These are phyloP conservation scores for Phaseolus lunatus DNA, from an alignment of 306 rosid species.

Conservation along the genomic window DNA sequence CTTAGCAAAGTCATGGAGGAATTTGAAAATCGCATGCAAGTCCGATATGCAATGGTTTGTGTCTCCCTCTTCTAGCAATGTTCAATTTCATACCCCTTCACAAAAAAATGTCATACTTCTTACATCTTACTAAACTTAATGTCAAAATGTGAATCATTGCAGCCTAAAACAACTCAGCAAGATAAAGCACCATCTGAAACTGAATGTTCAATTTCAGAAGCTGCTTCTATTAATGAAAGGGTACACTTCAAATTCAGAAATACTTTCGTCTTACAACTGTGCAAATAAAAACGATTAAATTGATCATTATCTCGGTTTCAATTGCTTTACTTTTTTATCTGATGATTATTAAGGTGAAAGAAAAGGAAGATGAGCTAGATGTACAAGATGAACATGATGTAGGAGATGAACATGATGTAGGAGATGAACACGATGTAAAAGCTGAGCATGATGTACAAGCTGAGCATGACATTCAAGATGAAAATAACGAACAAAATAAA, in stretches of 20 bases:
- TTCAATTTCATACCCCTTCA: background rate
- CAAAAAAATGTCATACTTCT: background rate
- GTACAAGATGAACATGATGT: slow-evolving; percentile 4
- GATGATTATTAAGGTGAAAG: slow-evolving; percentile 61
- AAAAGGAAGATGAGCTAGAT: slow-evolving; percentile 37
- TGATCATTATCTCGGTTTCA: background rate
- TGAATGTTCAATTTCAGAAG: slow-evolving; percentile 52
- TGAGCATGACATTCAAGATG: slow-evolving; percentile 10
- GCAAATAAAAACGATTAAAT: slow-evolving; percentile 21
- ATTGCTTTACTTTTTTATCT: slow-evolving; percentile 22
- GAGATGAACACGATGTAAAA: slow-evolving; percentile 12
- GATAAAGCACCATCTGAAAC: slow-evolving; percentile 43
- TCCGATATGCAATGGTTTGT: slow-evolving; percentile 62
- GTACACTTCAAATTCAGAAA: slow-evolving; percentile 50
- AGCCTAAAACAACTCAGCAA: slow-evolving; percentile 60
- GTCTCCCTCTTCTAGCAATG: slow-evolving; percentile 15
- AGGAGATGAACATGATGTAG: slow-evolving; percentile 32
- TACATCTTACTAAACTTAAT: slow-evolving; percentile 14
- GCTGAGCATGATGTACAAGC: slow-evolving; percentile 8
- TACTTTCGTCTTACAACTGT: slow-evolving; percentile 19
- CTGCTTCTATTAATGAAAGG: slow-evolving; percentile 55
- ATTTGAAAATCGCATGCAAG: slow-evolving; percentile 66
- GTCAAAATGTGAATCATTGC: slow-evolving; percentile 39
- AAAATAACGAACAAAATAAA: slow-evolving; percentile 9
- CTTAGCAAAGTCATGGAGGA: slow-evolving; percentile 81